Conservation (phyloP, 148 eudicot genomes). For the Vaccinium vitisidaea region DNA sequence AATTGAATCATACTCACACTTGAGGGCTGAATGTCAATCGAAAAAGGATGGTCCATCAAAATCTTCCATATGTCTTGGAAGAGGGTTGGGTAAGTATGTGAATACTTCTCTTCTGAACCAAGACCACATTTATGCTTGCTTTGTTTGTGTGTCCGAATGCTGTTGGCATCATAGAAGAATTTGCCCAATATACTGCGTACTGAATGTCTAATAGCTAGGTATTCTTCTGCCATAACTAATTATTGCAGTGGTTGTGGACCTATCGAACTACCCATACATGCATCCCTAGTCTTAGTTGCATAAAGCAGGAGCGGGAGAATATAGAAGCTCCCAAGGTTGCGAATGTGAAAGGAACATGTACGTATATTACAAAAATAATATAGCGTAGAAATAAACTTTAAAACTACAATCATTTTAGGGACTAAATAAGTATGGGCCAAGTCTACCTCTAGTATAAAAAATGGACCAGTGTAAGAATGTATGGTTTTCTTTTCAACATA, state of each 20-base stretch:
- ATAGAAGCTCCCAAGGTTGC: no score
- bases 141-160: neutral
- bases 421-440: no score
- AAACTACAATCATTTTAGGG: no score
- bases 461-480: no score
- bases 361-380: no score
- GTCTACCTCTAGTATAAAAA: no score
- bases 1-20: slow-evolving; percentile 85
- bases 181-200: neutral
- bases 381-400: no score
- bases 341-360: no score
- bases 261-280: no score
- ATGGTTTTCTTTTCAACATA: no score
- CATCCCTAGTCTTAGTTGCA: no score
- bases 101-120: slow-evolving; percentile 16
- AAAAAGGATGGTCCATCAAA: slow-evolving; percentile 74
- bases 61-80: slow-evolving; percentile 65
- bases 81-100: slow-evolving; percentile 55
- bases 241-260: neutral
- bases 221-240: neutral
- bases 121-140: neutral
- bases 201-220: neutral
- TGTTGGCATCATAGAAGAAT: neutral
- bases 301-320: no score
- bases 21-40: slow-evolving; percentile 62